These are phyloP conservation scores for Venturia asperata DNA, from an alignment of 2,329 filamentous ascomycete genomes.

Conservation along the genomic window DNA sequence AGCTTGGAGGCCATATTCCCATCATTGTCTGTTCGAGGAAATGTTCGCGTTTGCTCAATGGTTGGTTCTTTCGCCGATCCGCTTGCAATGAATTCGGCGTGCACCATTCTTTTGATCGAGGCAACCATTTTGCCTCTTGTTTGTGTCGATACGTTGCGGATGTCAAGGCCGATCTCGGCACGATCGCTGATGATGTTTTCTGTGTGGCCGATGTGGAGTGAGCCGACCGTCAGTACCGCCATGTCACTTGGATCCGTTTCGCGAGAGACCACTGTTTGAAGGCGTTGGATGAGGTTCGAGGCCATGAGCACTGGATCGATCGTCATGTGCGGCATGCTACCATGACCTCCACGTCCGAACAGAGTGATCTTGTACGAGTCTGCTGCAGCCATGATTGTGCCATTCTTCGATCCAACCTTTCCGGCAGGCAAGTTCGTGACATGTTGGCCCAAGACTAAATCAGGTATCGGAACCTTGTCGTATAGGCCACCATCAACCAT, in stretches of 20 bases:
- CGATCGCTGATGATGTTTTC: conserved; percentile 54
- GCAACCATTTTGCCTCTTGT: conserved; percentile 43
- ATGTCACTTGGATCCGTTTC: conserved; percentile 49
- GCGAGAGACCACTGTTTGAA: conserved; percentile 54
- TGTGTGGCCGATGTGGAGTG: conserved; percentile 51
- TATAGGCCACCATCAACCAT: conserved; percentile 57
- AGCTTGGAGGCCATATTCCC: conserved; percentile 37
- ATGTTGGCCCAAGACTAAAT: conserved; percentile 52
- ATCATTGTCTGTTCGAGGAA: conserved; percentile 50
- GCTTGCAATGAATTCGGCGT: conserved; percentile 47
- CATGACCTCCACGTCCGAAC: conserved; percentile 53
- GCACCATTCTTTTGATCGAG: conserved; percentile 47
- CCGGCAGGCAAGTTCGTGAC: conserved; percentile 43
- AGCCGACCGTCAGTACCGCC: conserved; percentile 53
- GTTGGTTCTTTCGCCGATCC: conserved; percentile 39
- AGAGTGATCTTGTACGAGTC: conserved; percentile 46
- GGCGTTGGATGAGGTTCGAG: conserved; percentile 46
- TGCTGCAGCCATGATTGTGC: conserved; percentile 37
- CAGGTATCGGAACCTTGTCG: conserved; percentile 47
- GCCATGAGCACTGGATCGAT: conserved; percentile 55
- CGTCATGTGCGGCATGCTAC: conserved; percentile 48
- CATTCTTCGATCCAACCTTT: conserved; percentile 36
- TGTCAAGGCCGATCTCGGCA: conserved; percentile 49
- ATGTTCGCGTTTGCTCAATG: conserved; percentile 36
- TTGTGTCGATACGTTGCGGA: conserved; percentile 41